Conservation (phyloP, 192 early-diverging fungal genomes). For the Endogone sp. region DNA sequence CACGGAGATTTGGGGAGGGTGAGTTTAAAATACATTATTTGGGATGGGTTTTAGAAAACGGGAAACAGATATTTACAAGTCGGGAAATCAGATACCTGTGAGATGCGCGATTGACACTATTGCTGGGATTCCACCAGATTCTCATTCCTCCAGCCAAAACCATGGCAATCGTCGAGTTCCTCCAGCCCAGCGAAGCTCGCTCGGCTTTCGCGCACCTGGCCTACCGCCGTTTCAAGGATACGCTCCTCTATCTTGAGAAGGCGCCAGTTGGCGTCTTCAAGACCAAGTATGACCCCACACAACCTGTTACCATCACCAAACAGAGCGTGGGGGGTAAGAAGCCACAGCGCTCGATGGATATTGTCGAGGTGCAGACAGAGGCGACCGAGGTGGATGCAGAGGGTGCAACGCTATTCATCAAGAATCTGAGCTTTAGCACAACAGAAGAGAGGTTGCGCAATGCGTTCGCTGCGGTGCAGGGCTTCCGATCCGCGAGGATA, state of each 20-base stretch:
- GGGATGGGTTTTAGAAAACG: not conserved
- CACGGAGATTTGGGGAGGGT: constrained; percentile 90
- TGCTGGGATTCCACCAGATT: constrained; percentile 28
- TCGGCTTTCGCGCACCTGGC: constrained; percentile 85
- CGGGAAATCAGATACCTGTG: too few species aligned
- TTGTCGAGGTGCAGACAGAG: constrained; percentile 34
- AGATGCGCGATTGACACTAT: too few species aligned
- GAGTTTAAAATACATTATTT: constrained; percentile 5
- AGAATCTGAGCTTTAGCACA: constrained; percentile 93
- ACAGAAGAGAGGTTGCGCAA: constrained; percentile 72
- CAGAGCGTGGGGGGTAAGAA: constrained; percentile 9
- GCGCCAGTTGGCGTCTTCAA: constrained; percentile 84
- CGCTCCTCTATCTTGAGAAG: constrained; percentile 91
- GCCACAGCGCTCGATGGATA: constrained; percentile 34
- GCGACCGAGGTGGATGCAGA: constrained; percentile 49
- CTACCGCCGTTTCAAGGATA: constrained; percentile 87
- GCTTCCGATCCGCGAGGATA: constrained; percentile 77
- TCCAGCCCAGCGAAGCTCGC: constrained; percentile 87
- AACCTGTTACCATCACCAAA: constrained; percentile 32
- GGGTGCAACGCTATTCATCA: constrained; percentile 85
- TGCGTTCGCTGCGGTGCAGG: constrained; percentile 72
- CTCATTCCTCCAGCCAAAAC: constrained; percentile 90
- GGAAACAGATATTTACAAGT: too few species aligned
- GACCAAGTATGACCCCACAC: constrained; percentile 45
- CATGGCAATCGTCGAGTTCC: constrained; percentile 91